phyloP scores from a whole-genome alignment of 2,329 filamentous ascomycete genomes.

The Cladophialophora immunda region DNA sequence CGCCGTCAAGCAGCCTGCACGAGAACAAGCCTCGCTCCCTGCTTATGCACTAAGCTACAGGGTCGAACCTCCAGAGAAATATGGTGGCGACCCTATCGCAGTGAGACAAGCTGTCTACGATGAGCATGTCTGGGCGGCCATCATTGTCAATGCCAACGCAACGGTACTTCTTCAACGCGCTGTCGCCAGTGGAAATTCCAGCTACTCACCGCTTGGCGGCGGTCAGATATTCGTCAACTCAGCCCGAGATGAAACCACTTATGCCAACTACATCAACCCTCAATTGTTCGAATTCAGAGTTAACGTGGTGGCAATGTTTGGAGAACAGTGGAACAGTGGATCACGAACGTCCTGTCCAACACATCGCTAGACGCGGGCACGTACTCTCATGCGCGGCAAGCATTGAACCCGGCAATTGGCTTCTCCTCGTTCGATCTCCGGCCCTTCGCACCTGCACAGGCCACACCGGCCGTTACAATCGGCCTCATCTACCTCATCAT shows the following conservation, averaged over 20 bases:
- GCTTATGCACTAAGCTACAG: constrained; percentile 53
- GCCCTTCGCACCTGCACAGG: constrained; percentile 64
- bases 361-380: constrained; percentile 40
- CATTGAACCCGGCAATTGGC: constrained; percentile 64
- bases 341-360: constrained; percentile 41
- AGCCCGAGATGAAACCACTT: constrained; percentile 65
- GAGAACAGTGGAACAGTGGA: constrained; percentile 53
- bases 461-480: constrained; percentile 67
- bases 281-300: constrained; percentile 59
- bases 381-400: constrained; percentile 55
- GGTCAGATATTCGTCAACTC: constrained; percentile 65
- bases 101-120: constrained; percentile 69
- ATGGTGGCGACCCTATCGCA: constrained; percentile 63
- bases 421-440: constrained; percentile 66
- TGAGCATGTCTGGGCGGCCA: constrained; percentile 66
- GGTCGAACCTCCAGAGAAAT: constrained; percentile 59
- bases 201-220: constrained; percentile 68
- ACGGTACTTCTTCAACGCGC: constrained; percentile 66
- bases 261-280: constrained; percentile 63
- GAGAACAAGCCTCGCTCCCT: constrained; percentile 57
- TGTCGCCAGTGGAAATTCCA: constrained; percentile 62
- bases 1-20: constrained; percentile 49
- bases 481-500: constrained; percentile 74
- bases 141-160: constrained; percentile 70
- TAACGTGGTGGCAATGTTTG: constrained; percentile 59